These are phyloP conservation scores for Cucumis cinereus DNA, from an alignment of 306 rosid species.

Conservation along the genomic window DNA sequence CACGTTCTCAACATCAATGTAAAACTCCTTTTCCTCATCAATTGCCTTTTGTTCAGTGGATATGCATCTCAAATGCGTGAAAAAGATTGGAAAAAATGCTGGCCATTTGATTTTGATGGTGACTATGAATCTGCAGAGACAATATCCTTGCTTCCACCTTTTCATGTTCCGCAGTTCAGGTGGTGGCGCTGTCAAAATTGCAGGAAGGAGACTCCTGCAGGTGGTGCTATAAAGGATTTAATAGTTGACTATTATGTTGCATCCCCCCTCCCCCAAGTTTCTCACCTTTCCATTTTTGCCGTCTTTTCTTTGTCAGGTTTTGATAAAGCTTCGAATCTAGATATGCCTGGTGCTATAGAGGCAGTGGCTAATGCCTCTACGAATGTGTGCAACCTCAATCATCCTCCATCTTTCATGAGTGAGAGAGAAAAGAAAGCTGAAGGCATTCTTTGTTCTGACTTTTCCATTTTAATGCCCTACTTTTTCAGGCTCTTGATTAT, in stretches of 20 bases:
- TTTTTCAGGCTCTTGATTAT: neutral
- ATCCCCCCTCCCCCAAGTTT: neutral
- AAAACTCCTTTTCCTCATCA: neutral
- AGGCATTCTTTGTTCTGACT: slow-evolving; percentile 10
- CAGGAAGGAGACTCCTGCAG: slow-evolving; percentile 29
- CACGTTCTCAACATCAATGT: neutral
- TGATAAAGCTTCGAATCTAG: slow-evolving; percentile 30
- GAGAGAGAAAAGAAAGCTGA: slow-evolving; percentile 36
- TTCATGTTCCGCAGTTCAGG: slow-evolving; percentile 35
- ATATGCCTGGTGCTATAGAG: slow-evolving; percentile 26
- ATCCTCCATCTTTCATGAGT: slow-evolving; percentile 17
- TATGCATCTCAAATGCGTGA: slow-evolving; percentile 66
- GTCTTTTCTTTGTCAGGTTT: neutral
- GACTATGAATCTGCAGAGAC: slow-evolving; percentile 25
- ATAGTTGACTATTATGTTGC: neutral
- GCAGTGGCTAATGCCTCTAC: slow-evolving; percentile 29
- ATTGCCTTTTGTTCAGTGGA: slow-evolving; percentile 34
- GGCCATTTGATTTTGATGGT: slow-evolving; percentile 58
- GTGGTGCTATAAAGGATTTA: slow-evolving; percentile 13
- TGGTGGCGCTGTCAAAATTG: slow-evolving; percentile 38
- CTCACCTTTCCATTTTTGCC: neutral
- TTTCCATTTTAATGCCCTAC: neutral
- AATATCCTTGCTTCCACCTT: slow-evolving; percentile 39
- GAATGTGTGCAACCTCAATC: slow-evolving; percentile 17
- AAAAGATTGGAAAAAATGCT: slow-evolving; percentile 70